phyloP scores from a whole-genome alignment of 1,284 basidiomycete species.

The Trichosporon sp. region DNA sequence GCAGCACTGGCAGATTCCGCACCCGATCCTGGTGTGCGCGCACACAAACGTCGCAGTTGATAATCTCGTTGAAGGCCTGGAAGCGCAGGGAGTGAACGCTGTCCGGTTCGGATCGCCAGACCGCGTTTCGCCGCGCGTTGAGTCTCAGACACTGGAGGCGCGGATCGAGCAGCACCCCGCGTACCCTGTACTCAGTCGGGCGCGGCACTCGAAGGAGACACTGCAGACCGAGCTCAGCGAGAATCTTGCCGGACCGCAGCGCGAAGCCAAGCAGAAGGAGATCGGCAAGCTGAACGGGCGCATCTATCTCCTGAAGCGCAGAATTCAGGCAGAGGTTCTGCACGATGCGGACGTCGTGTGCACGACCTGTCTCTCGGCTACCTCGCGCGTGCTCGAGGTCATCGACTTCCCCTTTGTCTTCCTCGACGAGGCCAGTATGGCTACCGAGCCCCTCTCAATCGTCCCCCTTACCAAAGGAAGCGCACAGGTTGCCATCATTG shows the following conservation, averaged over 20 bases:
- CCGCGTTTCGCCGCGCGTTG: slow-evolving; percentile 60
- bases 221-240: slow-evolving; percentile 49
- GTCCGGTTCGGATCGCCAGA: slow-evolving; percentile 68
- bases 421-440: slow-evolving; percentile 92
- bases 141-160: slow-evolving; percentile 62
- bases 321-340: slow-evolving; percentile 56
- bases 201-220: slow-evolving; percentile 59
- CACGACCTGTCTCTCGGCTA: slow-evolving; percentile 74
- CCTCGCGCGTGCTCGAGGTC: slow-evolving; percentile 51
- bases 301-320: slow-evolving; percentile 25
- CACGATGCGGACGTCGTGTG: slow-evolving; percentile 71
- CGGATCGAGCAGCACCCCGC: slow-evolving; percentile 63
- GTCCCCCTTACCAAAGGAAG: slow-evolving; percentile 85
- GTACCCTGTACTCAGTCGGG: slow-evolving; percentile 52
- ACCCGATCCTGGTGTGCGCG: slow-evolving; percentile 81
- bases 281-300: slow-evolving; percentile 51
- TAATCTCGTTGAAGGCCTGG: slow-evolving; percentile 71
- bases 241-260: slow-evolving; percentile 15
- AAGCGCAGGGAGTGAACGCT: slow-evolving; percentile 61
- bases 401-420: slow-evolving; percentile 91
- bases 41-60: slow-evolving; percentile 95
- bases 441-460: slow-evolving; percentile 81
- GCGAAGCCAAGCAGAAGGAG: slow-evolving; percentile 40
- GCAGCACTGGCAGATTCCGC: slow-evolving; percentile 70
- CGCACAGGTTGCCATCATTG: slow-evolving; percentile 78